A percentile compares a stretch with the other conserved stretches of the same genome.
These are phyloP conservation scores for Yarrowia sp. DNA, from an alignment of 805 yeast species.

Conservation along the genomic window DNA sequence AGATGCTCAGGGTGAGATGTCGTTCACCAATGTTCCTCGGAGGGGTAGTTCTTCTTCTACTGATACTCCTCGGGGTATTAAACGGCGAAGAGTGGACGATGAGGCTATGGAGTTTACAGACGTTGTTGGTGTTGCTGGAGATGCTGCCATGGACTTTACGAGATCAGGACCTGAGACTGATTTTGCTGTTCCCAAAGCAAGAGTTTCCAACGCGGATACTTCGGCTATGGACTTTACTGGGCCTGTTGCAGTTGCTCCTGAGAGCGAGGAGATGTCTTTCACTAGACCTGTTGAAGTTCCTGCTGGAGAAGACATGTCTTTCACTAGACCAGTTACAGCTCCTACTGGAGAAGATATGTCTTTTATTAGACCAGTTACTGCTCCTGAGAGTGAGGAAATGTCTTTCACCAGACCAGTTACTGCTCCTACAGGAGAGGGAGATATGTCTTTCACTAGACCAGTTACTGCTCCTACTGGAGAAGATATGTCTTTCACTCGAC, in stretches of 20 bases:
- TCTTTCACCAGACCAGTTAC: not conserved
- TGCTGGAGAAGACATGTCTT: not conserved
- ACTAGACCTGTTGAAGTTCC: not conserved
- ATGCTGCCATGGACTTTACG: not conserved
- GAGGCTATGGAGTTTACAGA: not conserved
- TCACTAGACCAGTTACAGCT: not conserved
- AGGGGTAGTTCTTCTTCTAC: not conserved
- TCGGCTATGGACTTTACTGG: constrained; percentile 3
- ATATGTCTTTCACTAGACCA: not conserved
- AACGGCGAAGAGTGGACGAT: not conserved
- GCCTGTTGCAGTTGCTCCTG: no score
- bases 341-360: not conserved
- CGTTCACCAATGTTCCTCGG: constrained; percentile 2
- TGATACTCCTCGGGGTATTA: not conserved
- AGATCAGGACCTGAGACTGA: not conserved
- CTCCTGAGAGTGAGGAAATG: not conserved
- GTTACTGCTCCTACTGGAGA: not conserved
- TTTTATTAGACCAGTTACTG: not conserved
- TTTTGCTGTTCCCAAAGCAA: no score
- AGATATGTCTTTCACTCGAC: not conserved
- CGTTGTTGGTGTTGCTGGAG: not conserved
- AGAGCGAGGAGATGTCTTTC: not conserved
- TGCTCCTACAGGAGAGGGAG: not conserved
- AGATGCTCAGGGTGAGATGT: not conserved
- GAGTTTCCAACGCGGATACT: not conserved